Evolutionary conservation across 2,329 filamentous ascomycete genomes (phyloP).

Genomic region (Paecilomyces variotii): DNA sequence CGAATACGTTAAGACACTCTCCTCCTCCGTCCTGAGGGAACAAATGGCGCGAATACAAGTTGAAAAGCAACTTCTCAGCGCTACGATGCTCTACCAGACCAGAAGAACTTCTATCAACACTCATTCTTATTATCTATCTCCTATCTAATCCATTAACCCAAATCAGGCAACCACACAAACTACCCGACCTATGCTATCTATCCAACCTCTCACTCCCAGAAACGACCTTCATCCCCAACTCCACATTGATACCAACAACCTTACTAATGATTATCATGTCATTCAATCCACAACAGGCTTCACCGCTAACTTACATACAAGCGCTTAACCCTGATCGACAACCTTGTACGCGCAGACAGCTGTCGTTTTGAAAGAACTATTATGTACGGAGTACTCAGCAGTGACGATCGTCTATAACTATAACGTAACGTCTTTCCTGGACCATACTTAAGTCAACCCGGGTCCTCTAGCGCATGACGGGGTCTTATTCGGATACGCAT

Average conservation of each 20-base stretch:
- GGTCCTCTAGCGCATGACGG: no score
- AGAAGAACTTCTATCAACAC: background rate
- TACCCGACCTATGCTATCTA: conserved; percentile 24
- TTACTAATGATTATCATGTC: conserved; percentile 19
- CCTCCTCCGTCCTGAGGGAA: background rate
- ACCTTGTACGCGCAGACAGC: conserved; percentile 35
- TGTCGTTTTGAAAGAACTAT: conserved; percentile 33
- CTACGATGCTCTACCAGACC: background rate
- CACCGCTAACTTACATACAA: conserved; percentile 16
- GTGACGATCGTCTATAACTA: no score
- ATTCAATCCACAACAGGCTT: conserved; percentile 28
- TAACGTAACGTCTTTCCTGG: no score
- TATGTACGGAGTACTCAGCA: no score
- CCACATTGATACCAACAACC: conserved; percentile 36
- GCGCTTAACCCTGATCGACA: conserved; percentile 33
- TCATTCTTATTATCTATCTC: background rate
- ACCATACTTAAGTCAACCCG: background rate
- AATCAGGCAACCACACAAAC: conserved; percentile 25
- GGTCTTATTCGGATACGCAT: no score
- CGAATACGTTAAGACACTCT: background rate
- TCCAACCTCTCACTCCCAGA: conserved; percentile 13
- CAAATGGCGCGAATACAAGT: background rate
- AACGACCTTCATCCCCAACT: conserved; percentile 35
- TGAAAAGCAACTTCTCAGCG: background rate
- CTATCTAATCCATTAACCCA: background rate